Base-by-base conservation (phyloP, 2,329 filamentous ascomycete species). In the Trichophaea hybrida region DNA sequence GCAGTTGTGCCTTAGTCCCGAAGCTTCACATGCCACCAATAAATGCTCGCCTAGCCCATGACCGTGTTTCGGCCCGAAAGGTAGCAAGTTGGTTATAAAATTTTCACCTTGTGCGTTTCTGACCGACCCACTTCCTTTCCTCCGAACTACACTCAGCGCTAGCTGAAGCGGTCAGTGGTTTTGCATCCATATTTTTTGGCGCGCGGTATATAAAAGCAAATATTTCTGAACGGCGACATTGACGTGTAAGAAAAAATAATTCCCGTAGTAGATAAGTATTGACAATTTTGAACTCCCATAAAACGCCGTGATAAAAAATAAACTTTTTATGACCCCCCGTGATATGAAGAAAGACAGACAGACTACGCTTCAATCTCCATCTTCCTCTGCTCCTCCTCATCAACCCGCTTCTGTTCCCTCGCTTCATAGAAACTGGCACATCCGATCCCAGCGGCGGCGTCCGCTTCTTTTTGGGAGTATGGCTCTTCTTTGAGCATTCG, bases 381-480 rank as follows among this genome's bases (percentile, higher is more conserved):
- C 53, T 43, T n/a, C 15, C 75, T 67, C 55, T 74, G 73, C 60
- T 74, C 71, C 59, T 77, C 73, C 66, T 77, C 72, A 65, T 76
- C 74, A 62, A 74, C 69, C 58, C 70, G 67, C 66, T 60, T 61
- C 55, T 44, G 55, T 46, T 65, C 58, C 51, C 69, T 68, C 61
- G 60, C 72, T 67, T 65, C 73, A 62, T 64, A 72, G 71, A 61
- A 71, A 68, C 64, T 80, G 80, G 71, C 50, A 17, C 59, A 59
- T 34, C 65, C 65, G 43, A 63, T 51, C 8, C 88, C 88, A 38
- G 84, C 76, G 0, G 85, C 88, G 13, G 86, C 88, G 70, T 94
- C 88, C 35, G 90, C 88, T 67, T 90, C 82, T 69, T 87, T 86
- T 69, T 94, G 88, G 4, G 84, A 84, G 72, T 94, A 93, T 7